Evolutionary conservation across 371 early-diverging fungal genomes (phyloP), one percentile per base, ranked within the genome.

Genomic region (Mucor lusitanicus): DNA sequence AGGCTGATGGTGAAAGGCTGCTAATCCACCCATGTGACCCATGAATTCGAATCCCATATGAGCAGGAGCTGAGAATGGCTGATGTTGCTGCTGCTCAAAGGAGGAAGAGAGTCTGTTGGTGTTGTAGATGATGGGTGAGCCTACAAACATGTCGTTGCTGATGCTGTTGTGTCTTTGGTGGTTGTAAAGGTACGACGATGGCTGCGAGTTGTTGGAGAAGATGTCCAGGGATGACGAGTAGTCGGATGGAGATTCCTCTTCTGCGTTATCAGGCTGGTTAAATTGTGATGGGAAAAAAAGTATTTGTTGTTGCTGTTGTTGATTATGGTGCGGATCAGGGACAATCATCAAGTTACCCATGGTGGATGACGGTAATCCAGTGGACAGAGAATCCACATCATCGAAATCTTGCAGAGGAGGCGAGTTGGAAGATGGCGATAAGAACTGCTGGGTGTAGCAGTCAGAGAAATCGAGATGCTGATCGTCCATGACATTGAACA

Each of bases 41-140:
- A 67, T 53, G 35, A 72, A 69, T 21, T 70, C 80, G 61, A 70
- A 79, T 15, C 80, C 78, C 58, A 74, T 77, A 44, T 80, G 71
- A 42, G 83, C 78, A 46, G 84, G 84, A 3, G 84, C 84, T 9
- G 84, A 83, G 68, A 83, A 77, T 7, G 80, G 72, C 30, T 68
- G 72, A 32, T 56, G 27, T 7, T 27, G 27, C 17, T 27, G 44
- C n/a, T 27, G 44, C 17, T 44, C 56, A n/a, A 56, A 56, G 6
- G 56, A 56, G 32, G 56, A 56, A 30, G 56, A 56, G 23, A 56
- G 44, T 44, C 44, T 44, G 44, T 44, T n/a, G n/a, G 44, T 44
- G 44, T 44, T 44, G 6, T 44, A 64, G 1, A 55, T 23, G 13
- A 37, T 56, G 13, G 64, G 64, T 8, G 64, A 64, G 32, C 40